phyloP scores from a whole-genome alignment of 805 yeast genomes.

The Metschnikowia chrysomelidarum region DNA sequence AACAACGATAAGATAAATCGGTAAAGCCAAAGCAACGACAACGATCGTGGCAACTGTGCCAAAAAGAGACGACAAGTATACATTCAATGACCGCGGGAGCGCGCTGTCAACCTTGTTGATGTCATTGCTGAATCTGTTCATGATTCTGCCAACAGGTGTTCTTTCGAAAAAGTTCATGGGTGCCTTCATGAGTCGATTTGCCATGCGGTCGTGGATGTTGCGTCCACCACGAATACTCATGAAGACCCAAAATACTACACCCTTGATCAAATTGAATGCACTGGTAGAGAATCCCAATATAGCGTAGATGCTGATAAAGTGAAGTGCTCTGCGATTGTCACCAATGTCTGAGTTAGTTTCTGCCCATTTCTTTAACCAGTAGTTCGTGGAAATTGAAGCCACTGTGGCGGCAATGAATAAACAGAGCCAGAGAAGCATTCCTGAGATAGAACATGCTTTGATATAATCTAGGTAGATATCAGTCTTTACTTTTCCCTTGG shows the following conservation, averaged over 20 bases:
- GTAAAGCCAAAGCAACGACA: slow-evolving; percentile 54
- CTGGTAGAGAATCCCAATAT: slow-evolving; percentile 54
- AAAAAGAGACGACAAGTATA: slow-evolving; percentile 44
- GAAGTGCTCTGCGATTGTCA: slow-evolving; percentile 40
- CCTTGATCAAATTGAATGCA: slow-evolving; percentile 44
- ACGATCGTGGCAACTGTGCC: slow-evolving; percentile 48
- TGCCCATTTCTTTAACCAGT: slow-evolving; percentile 72
- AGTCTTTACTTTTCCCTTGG: slow-evolving; percentile 57
- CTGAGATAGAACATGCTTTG: slow-evolving; percentile 55
- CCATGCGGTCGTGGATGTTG: slow-evolving; percentile 56
- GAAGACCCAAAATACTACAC: slow-evolving; percentile 48
- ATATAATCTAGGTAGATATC: slow-evolving; percentile 53
- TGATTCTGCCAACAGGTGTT: slow-evolving; percentile 64
- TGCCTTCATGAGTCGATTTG: slow-evolving; percentile 48
- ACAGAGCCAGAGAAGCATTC: slow-evolving; percentile 40
- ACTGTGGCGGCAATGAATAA: slow-evolving; percentile 30
- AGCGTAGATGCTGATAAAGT: slow-evolving; percentile 55
- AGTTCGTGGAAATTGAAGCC: slow-evolving; percentile 46
- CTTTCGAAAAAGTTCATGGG: slow-evolving; percentile 71
- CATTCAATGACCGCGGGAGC: slow-evolving; percentile 52
- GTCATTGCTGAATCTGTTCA: slow-evolving; percentile 66
- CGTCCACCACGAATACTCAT: slow-evolving; percentile 58
- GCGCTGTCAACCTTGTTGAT: slow-evolving; percentile 54
- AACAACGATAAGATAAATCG: slow-evolving; percentile 50
- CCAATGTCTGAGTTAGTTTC: slow-evolving; percentile 46